These are phyloP conservation scores for Dimargaris cristalligena DNA, from an alignment of 192 early-diverging fungal genomes.

Conservation along the genomic window DNA sequence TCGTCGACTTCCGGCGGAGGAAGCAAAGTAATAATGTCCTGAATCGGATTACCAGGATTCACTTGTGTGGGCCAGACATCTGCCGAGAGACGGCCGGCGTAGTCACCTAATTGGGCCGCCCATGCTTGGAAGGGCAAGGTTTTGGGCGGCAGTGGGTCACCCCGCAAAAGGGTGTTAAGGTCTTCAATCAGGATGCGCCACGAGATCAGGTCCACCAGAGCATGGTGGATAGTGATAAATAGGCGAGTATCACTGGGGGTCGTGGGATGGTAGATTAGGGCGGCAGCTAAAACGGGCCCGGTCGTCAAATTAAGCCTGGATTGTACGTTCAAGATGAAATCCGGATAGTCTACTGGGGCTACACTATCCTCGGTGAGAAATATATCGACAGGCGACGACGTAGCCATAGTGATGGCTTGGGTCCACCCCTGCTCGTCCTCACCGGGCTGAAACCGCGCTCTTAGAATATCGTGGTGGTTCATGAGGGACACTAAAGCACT, in stretches of 20 bases:
- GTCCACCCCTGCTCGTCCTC: background rate
- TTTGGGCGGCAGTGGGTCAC: slow-evolving; percentile 11
- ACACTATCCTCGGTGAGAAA: background rate
- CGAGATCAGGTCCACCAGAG: slow-evolving; percentile 16
- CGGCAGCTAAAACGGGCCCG: background rate
- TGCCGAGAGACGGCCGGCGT: background rate
- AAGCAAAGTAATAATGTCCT: background rate
- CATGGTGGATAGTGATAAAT: slow-evolving; percentile 15
- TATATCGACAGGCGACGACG: background rate
- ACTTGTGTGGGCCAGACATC: background rate
- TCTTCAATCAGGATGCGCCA: slow-evolving; percentile 19
- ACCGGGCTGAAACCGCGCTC: background rate
- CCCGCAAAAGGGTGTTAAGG: slow-evolving; percentile 8
- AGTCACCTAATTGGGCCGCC: background rate
- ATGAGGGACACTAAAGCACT: background rate
- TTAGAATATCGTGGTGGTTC: background rate
- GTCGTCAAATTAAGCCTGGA: background rate
- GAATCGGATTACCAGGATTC: background rate
- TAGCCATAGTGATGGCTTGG: background rate
- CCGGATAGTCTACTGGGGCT: background rate
- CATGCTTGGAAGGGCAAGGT: slow-evolving; percentile 14
- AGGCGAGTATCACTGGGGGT: slow-evolving; percentile 11
- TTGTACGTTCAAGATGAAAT: background rate
- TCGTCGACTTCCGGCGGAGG: background rate
- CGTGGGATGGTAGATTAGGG: background rate